phyloP scores from a whole-genome alignment of 2,329 filamentous ascomycete species.

The Alternaria triticina region DNA sequence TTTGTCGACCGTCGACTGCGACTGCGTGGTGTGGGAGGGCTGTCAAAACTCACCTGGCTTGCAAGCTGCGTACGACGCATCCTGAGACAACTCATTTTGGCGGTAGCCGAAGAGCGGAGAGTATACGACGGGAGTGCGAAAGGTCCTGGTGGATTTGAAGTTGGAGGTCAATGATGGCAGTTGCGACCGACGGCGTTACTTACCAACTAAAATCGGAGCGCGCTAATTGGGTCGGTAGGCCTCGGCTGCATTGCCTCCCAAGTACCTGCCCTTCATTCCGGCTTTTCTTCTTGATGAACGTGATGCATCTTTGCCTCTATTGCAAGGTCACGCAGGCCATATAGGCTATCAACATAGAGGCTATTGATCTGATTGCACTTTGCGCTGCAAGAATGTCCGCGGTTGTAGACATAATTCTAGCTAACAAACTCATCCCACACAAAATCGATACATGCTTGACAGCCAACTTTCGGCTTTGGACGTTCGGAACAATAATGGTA shows the following conservation, averaged over 20 bases:
- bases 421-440: neutral
- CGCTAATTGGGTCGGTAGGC: conserved; percentile 38
- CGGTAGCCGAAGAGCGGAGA: conserved; percentile 37
- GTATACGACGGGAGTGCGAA: conserved; percentile 18
- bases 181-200: conserved; percentile 19
- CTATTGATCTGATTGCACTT: neutral
- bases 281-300: conserved; percentile 31
- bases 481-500: neutral
- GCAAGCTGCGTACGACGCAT: conserved; percentile 48
- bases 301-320: conserved; percentile 16
- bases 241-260: conserved; percentile 34
- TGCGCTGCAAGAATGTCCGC: neutral
- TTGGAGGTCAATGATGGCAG: conserved; percentile 33
- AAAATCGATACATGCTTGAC: neutral
- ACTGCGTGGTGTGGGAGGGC: conserved; percentile 15
- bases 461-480: neutral
- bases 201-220: conserved; percentile 24
- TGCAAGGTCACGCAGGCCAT: neutral
- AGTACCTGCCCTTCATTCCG: conserved; percentile 28
- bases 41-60: conserved; percentile 44
- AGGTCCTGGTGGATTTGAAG: conserved; percentile 31
- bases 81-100: conserved; percentile 49
- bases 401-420: neutral
- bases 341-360: neutral
- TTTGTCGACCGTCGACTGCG: conserved; percentile 14